Conservation (phyloP, 75 land plant species). For the Pinus taeda region DNA sequence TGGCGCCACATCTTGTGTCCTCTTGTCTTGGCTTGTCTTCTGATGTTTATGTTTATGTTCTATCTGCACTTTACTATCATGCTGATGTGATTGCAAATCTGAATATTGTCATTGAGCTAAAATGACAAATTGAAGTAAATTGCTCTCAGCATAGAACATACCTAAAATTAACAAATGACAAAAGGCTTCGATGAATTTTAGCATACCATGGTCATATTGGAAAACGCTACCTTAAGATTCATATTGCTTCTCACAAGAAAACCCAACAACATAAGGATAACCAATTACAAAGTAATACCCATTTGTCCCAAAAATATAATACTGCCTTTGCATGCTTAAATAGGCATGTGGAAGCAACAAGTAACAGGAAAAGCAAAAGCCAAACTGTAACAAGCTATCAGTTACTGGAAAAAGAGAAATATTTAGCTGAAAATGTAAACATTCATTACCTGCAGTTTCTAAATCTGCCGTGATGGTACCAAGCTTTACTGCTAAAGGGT, state of each 20-base stretch:
- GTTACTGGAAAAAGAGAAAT: too few species aligned
- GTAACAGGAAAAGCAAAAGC: neutral
- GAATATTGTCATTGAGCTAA: too few species aligned
- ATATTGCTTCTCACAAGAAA: neutral
- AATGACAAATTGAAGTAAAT: too few species aligned
- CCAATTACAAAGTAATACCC: neutral
- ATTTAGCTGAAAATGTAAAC: neutral
- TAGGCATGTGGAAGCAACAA: neutral
- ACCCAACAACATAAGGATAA: neutral
- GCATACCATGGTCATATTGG: neutral
- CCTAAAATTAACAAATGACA: neutral
- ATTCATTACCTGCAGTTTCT: slow-evolving; percentile 82
- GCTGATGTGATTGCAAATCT: too few species aligned
- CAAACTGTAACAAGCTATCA: neutral
- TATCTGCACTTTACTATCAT: too few species aligned
- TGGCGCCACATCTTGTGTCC: too few species aligned
- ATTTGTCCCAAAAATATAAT: too few species aligned
- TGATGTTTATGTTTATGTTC: too few species aligned
- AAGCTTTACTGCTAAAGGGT: slow-evolving; percentile 98
- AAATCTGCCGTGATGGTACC: slow-evolving; percentile 98
- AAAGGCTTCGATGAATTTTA: neutral
- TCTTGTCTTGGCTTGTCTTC: too few species aligned
- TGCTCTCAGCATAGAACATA: too few species aligned
- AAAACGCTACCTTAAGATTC: neutral
- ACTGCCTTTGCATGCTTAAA: too few species aligned